These are phyloP conservation scores for Fusarium equiseti DNA, from an alignment of 2,329 filamentous ascomycete species.

Conservation along the genomic window DNA sequence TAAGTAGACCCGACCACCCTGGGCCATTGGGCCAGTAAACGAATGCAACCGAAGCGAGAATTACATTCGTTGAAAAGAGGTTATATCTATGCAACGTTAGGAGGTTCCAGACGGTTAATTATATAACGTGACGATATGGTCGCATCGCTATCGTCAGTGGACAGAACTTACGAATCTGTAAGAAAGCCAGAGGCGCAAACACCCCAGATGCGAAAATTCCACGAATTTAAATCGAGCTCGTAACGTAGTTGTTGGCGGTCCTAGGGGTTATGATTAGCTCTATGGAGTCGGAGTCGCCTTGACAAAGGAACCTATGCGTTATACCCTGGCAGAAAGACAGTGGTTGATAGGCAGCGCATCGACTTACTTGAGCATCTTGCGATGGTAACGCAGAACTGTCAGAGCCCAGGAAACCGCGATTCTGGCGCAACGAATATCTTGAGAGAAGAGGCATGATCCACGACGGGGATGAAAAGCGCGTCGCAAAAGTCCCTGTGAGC, in stretches of 20 bases:
- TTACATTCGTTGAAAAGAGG: slow-evolving; percentile 67
- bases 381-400: slow-evolving; percentile 64
- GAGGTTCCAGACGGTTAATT: not conserved
- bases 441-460: slow-evolving; percentile 50
- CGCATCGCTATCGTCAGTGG: not conserved
- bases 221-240: slow-evolving; percentile 66
- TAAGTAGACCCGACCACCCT: slow-evolving; percentile 60
- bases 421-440: slow-evolving; percentile 51
- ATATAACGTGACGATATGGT: not conserved
- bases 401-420: slow-evolving; percentile 64
- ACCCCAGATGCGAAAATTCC: slow-evolving; percentile 67
- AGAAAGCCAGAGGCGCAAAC: slow-evolving; percentile 67
- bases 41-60: slow-evolving; percentile 64
- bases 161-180: slow-evolving; percentile 62
- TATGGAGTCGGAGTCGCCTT: slow-evolving; percentile 7
- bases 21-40: slow-evolving; percentile 64
- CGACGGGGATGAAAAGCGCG: slow-evolving; percentile 35
- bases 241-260: slow-evolving; percentile 65
- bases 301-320: slow-evolving; percentile 23
- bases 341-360: slow-evolving; percentile 15
- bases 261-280: slow-evolving; percentile 48
- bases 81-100: slow-evolving; percentile 58
- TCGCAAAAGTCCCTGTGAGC: slow-evolving; percentile 26
- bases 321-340: slow-evolving; percentile 3
- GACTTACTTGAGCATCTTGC: slow-evolving; percentile 61